Base-by-base conservation (phyloP, 352 stramenopile species). In the Phytophthora pistaciae region DNA sequence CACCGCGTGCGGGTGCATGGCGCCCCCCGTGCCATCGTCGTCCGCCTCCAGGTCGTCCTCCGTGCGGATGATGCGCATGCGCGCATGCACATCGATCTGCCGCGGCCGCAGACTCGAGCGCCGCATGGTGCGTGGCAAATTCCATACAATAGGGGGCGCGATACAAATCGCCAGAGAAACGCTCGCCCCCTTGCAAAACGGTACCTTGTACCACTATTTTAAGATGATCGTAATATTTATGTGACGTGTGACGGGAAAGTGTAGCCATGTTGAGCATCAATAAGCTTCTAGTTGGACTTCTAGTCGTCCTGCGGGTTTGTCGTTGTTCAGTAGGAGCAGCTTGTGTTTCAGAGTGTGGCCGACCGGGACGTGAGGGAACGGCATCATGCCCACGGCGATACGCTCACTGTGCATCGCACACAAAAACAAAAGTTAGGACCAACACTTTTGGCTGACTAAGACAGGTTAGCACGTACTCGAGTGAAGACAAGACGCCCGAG, bases 21-120 rank as follows among this genome's bases (percentile, higher is more conserved):
- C 31, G 1, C 60, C 73, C n/a, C 63, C 68, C 1, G 56, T 50
- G 55, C 66, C 64, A 40, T 93, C 91, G 4, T 93, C 86, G 27
- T 95, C 88, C 38, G 85, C 56, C 14, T 90, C 83, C 33, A 96
- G 83, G 53, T 96, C 87, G 40, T 93, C 87, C 69, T 94, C 87
- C 40, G 85, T 83, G 46, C 89, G 90, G 59, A 96, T 88, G 68
- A 97, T 88, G 54, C 81, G 82, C 78, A 97, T 95, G 58, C 81
- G 85, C 76, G 89, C 87, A 71, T 97, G 88, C 48, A 97, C 73
- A 66, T 97, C 91, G 76, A 97, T 92, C 77, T 95, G 89, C 57
- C 91, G 88, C 61, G 91, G 90, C 23, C 89, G 83, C 55, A 96
- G 79, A 73, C 87, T 97, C 77, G 92, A 88, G 56, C 91, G 88